A percentile compares a stretch with the other conserved stretches of the same genome.
These are phyloP conservation scores for Moricandia arvensis DNA, from an alignment of 345 rosid genomes.

Conservation along the genomic window DNA sequence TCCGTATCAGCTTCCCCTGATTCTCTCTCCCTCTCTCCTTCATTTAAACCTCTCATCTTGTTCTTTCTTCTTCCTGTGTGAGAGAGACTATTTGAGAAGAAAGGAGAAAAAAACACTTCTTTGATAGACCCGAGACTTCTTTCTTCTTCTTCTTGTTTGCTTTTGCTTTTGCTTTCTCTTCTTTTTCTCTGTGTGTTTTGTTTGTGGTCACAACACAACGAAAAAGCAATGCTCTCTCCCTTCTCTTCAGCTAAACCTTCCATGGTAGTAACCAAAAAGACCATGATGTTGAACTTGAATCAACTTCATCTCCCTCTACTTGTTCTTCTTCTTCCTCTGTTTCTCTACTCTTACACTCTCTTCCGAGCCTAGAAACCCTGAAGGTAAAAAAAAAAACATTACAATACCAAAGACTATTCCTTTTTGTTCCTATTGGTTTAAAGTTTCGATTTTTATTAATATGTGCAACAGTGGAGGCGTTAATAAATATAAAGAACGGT, in stretches of 20 bases:
- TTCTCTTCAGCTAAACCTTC: constrained; percentile 16
- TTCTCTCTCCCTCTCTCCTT: constrained; percentile 12
- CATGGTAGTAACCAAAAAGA: neutral
- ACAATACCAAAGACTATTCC: neutral
- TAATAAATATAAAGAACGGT: constrained; percentile 55
- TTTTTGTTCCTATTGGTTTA: neutral
- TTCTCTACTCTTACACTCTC: constrained; percentile 41
- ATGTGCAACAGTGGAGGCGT: constrained; percentile 65
- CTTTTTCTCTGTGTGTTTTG: constrained; percentile 24
- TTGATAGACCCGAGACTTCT: constrained; percentile 24
- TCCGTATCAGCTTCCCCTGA: constrained; percentile 40
- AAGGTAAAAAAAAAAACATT: constrained; percentile 66
- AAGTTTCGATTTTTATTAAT: neutral
- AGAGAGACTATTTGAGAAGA: constrained; percentile 20
- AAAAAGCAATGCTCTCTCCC: constrained; percentile 21
- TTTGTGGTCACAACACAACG: constrained; percentile 33
- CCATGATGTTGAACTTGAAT: neutral
- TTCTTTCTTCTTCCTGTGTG: constrained; percentile 9
- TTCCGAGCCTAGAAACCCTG: constrained; percentile 82
- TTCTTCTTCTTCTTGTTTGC: neutral
- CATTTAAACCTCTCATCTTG: constrained; percentile 22
- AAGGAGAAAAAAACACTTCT: neutral
- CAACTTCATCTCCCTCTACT: constrained; percentile 32
- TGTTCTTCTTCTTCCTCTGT: constrained; percentile 34
- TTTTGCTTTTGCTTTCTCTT: constrained; percentile 38